These are phyloP conservation scores for Diversispora epigaea DNA, from an alignment of 192 early-diverging fungal genomes.

Conservation along the genomic window DNA sequence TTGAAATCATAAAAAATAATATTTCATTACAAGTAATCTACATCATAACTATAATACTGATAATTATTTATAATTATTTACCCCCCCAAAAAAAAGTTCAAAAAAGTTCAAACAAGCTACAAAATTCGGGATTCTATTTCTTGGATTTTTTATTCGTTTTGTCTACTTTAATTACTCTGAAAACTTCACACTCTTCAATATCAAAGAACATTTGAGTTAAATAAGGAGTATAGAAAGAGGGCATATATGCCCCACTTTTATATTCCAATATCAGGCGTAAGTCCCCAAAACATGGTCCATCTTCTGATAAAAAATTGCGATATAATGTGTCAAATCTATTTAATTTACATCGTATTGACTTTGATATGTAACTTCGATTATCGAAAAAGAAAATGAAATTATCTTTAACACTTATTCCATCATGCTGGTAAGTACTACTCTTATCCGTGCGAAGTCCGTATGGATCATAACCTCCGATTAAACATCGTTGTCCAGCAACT, in stretches of 20 bases:
- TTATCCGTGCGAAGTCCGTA: conserved; percentile 8
- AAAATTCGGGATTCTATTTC: background rate
- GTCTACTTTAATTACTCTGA: background rate
- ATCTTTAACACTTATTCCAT: conserved; percentile 1
- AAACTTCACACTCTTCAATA: conserved; percentile 16
- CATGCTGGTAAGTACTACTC: background rate
- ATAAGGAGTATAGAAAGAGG: conserved; percentile 10
- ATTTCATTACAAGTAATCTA: no score
- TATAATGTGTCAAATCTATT: conserved; percentile 11
- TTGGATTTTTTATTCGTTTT: background rate
- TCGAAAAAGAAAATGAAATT: conserved; percentile 22
- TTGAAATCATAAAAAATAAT: no score
- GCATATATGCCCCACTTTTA: background rate
- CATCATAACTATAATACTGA: no score
- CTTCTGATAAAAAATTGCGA: conserved; percentile 13
- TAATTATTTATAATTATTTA: no score
- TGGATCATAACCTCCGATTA: conserved; percentile 3
- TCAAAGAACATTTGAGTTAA: conserved; percentile 13
- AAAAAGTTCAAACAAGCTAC: background rate
- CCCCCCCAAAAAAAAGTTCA: no score
- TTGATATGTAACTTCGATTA: conserved; percentile 1
- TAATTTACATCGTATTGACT: background rate
- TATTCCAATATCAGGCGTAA: conserved; percentile 12
- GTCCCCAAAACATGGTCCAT: conserved; percentile 11
- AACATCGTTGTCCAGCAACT: conserved; percentile 17